phyloP scores from a whole-genome alignment of 768 basidiomycete genomes.

The Tulasnella sp. region DNA sequence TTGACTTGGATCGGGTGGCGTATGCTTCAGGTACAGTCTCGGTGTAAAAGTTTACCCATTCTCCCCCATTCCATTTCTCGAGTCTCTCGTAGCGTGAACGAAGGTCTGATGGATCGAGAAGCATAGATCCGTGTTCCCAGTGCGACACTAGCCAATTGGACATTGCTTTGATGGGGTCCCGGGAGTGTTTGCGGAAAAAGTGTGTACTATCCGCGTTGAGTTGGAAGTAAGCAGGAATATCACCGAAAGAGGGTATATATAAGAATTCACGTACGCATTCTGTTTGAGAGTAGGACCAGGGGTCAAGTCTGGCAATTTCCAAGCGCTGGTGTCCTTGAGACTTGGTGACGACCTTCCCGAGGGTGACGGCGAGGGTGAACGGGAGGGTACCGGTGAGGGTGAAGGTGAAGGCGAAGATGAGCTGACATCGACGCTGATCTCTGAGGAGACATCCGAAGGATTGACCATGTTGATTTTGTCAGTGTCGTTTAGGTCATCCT shows the following conservation, averaged over 20 bases:
- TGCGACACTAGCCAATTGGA: conserved; percentile 52
- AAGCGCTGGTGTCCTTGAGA: background rate
- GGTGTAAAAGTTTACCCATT: conserved; percentile 64
- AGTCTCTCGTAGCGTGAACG: conserved; percentile 48
- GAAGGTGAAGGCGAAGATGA: background rate
- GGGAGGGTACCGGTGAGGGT: background rate
- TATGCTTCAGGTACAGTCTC: conserved; percentile 36
- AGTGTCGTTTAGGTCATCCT: conserved; percentile 21
- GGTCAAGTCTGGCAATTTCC: conserved; percentile 18
- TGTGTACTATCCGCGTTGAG: conserved; percentile 33
- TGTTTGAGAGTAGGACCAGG: conserved; percentile 17
- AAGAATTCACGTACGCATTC: background rate
- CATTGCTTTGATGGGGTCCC: conserved; percentile 48
- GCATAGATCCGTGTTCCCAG: conserved; percentile 55
- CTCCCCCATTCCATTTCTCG: conserved; percentile 44
- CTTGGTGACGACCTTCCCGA: background rate
- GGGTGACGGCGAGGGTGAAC: background rate
- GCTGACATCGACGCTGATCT: background rate
- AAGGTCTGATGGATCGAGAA: conserved; percentile 54
- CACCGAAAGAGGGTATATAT: background rate
- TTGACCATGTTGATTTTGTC: conserved; percentile 20
- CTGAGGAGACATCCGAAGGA: background rate
- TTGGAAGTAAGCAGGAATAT: background rate
- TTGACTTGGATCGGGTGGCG: background rate
- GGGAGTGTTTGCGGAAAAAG: conserved; percentile 52